Base-by-base conservation (phyloP, 176 grass and related monocot species). In the Neostapfia colusana region DNA sequence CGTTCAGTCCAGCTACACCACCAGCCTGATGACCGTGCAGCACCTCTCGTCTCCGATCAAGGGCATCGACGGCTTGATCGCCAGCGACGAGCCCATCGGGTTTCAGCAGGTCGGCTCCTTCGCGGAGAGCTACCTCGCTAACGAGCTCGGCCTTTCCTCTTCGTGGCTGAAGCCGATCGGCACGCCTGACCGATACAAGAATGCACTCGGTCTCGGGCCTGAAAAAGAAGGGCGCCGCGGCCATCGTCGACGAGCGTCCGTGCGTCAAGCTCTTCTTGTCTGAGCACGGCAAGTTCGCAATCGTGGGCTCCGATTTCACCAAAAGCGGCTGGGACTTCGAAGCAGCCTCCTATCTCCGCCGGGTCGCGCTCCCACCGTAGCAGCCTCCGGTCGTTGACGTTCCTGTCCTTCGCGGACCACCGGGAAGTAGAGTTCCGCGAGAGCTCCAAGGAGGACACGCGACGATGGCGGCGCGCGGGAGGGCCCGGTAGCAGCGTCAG, bases 1-100 rank as follows among this genome's bases (percentile, higher is more conserved):
- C 69, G 88, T 97, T 49, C 87, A 97, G 81, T 97, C 87, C 50
- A 97, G 89, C 82, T 92, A 97, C 79, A 97, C 89, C 1, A 89
- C 93, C 8, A 92, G 73, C 84, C 72, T 97, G 81, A 92, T 97
- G 64, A 97, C 93, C 12, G 89, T 97, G 70, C 89, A 97, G 84
- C 87, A 92, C 31, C 87, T 97, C n/a, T 72, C 76, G 63, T 85
- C 89, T n/a, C 78, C 85, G 41, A 53, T 97, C 45, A 73, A 72
- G 69, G 93, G 93, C 70, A 88, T 97, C 24, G 93, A 92, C n/a
- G 83, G 63, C 82, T 18, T 97, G 71, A 63, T 80, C 69, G 43
- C 70, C 67, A 85, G 87, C 25, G 82, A 88, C 10, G 87, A 88
- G 8, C 89, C 93, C 18, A 92, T 97, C 23, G 93, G 93, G 46